phyloP scores from a whole-genome alignment of 768 basidiomycete species.

The Tylopilus sp. region DNA sequence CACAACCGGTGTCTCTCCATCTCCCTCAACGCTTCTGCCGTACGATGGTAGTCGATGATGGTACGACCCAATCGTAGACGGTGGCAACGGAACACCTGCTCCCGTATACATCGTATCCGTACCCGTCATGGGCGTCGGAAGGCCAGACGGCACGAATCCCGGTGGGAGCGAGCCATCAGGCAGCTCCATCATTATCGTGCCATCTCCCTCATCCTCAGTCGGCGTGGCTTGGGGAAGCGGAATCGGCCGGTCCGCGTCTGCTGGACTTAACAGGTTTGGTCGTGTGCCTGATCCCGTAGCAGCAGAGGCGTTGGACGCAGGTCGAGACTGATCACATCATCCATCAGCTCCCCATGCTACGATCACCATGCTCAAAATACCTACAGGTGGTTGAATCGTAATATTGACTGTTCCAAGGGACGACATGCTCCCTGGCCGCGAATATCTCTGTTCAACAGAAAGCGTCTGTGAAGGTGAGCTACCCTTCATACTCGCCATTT shows the following conservation, averaged over 20 bases:
- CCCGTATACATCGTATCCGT: slow-evolving; percentile 22
- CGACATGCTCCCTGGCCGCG: slow-evolving; percentile 29
- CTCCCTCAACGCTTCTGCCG: neutral
- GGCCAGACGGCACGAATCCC: slow-evolving; percentile 34
- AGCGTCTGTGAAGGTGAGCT: slow-evolving; percentile 19
- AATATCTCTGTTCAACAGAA: slow-evolving; percentile 21
- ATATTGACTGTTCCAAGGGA: slow-evolving; percentile 32
- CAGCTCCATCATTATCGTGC: slow-evolving; percentile 24
- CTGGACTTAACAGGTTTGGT: slow-evolving; percentile 35
- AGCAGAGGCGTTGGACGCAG: slow-evolving; percentile 35
- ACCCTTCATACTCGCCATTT: slow-evolving; percentile 20
- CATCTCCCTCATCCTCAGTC: slow-evolving; percentile 1
- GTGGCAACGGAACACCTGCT: slow-evolving; percentile 30
- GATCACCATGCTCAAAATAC: slow-evolving; percentile 5
- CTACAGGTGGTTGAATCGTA: slow-evolving; percentile 31
- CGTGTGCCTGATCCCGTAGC: slow-evolving; percentile 23
- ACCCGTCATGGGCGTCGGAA: slow-evolving; percentile 13
- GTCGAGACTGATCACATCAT: slow-evolving; percentile 33
- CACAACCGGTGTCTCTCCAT: slow-evolving; percentile 16
- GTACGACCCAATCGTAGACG: slow-evolving; percentile 26
- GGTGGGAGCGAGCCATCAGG: slow-evolving; percentile 32
- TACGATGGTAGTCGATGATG: slow-evolving; percentile 23
- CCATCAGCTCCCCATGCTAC: slow-evolving; percentile 3
- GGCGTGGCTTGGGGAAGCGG: slow-evolving; percentile 25
- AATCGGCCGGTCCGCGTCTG: slow-evolving; percentile 38